Evolutionary conservation across 23 red algal species (phyloP).

Genomic region (Gracilariopsis chorda): DNA sequence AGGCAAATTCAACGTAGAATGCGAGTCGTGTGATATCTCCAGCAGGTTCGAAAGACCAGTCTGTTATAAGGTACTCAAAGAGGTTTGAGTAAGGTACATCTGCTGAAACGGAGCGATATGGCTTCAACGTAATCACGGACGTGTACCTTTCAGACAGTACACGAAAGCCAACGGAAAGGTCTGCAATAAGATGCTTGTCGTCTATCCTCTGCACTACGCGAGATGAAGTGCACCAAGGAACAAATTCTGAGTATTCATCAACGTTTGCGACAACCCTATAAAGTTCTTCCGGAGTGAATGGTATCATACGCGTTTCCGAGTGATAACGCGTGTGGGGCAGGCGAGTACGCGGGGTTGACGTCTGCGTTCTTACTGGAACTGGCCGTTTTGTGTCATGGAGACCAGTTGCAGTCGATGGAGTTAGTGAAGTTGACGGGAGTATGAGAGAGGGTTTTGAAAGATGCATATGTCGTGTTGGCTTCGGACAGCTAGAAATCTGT

Average conservation of each 20-base stretch:
- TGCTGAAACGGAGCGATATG: constrained; percentile 58
- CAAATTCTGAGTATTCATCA: constrained; percentile 79
- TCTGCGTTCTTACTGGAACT: not conserved
- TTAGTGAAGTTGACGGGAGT: not conserved
- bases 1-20: constrained; percentile 93
- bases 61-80: constrained; percentile 97
- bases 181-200: constrained; percentile 53
- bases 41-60: constrained; percentile 82
- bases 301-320: constrained; percentile 62
- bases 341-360: not conserved
- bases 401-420: not conserved
- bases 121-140: constrained; percentile 59
- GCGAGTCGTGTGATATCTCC: constrained; percentile 54
- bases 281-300: constrained; percentile 69
- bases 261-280: constrained; percentile 90
- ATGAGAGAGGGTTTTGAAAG: not conserved
- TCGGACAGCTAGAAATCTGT: not conserved
- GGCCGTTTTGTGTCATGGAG: not conserved
- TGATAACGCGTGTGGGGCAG: constrained; percentile 57
- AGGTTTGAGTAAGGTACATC: constrained; percentile 68
- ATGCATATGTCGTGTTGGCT: not conserved
- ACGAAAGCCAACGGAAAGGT: constrained; percentile 92
- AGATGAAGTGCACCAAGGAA: constrained; percentile 91
- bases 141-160: constrained; percentile 87
- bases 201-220: constrained; percentile 38